phyloP scores from a whole-genome alignment of 2,329 filamentous ascomycete genomes.

The Cercospora zeina region DNA sequence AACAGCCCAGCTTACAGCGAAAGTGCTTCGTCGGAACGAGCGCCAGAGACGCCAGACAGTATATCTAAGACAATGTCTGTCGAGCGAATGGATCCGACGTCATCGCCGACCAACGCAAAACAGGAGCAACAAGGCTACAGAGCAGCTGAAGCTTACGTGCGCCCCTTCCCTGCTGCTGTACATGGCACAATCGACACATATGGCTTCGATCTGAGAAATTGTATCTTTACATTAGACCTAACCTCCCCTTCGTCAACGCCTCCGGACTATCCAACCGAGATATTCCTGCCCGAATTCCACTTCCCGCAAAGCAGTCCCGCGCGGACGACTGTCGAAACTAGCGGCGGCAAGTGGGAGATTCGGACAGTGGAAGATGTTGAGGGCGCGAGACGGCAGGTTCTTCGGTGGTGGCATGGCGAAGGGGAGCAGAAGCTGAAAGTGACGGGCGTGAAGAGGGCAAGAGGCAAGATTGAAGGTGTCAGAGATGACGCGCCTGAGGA shows the following conservation, averaged over 20 bases:
- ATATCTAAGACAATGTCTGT: conserved; percentile 71
- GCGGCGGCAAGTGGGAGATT: conserved; percentile 87
- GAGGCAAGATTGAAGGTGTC: conserved; percentile 41
- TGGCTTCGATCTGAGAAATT: conserved; percentile 79
- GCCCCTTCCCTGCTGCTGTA: conserved; percentile 75
- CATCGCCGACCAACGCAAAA: conserved; percentile 15
- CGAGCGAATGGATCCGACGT: conserved; percentile 44
- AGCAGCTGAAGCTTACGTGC: conserved; percentile 88
- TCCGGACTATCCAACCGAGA: conserved; percentile 70
- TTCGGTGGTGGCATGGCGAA: conserved; percentile 90
- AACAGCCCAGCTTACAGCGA: conserved; percentile 57
- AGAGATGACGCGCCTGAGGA: conserved; percentile 61
- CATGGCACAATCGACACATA: conserved; percentile 70
- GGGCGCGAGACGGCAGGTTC: conserved; percentile 64
- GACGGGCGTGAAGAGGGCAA: conserved; percentile 67
- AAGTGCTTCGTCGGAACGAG: conserved; percentile 53
- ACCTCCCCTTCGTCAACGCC: conserved; percentile 60
- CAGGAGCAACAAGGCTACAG: conserved; percentile 62
- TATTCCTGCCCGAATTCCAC: conserved; percentile 89
- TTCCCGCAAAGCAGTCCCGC: conserved; percentile 67
- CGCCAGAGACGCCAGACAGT: conserved; percentile 70
- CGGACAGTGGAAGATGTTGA: conserved; percentile 67
- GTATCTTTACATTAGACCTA: conserved; percentile 73
- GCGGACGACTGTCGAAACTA: conserved; percentile 68
- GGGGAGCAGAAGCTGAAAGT: conserved; percentile 80